Percentiles rank a stretch among this genome's conserved stretches.
These are phyloP conservation scores for Cryptococcus sp. DNA, from an alignment of 1,284 basidiomycete genomes.

Conservation along the genomic window DNA sequence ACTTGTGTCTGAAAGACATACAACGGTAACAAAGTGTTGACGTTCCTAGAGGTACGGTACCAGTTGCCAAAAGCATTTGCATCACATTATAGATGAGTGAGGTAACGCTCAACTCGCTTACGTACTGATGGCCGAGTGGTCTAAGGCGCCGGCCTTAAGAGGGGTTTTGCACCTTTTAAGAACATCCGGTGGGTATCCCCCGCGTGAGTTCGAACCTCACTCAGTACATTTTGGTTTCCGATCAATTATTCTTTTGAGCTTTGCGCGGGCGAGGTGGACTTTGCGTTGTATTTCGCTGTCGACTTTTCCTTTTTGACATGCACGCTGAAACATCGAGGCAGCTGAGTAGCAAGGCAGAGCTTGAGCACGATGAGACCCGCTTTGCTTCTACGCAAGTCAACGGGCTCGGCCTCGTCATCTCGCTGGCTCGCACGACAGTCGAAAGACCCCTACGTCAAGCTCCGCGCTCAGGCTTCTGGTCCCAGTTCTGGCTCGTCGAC, in stretches of 20 bases:
- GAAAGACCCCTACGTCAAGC: constrained; percentile 49
- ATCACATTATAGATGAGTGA: neutral
- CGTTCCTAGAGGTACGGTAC: too few relatives aligned
- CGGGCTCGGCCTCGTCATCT: constrained; percentile 37
- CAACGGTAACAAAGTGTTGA: too few relatives aligned
- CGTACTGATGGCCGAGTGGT: constrained; percentile 29
- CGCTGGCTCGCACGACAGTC: constrained; percentile 52
- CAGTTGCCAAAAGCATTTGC: neutral
- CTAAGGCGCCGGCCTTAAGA: constrained; percentile 30
- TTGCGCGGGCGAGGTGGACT: neutral
- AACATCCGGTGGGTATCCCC: constrained; percentile 17
- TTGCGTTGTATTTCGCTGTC: too few relatives aligned
- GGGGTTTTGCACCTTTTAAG: constrained; percentile 8
- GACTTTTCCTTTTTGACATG: too few relatives aligned
- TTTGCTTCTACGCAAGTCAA: constrained; percentile 22
- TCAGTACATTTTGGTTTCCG: constrained; percentile 5
- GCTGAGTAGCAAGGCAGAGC: too few relatives aligned
- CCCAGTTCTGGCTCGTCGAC: constrained; percentile 19
- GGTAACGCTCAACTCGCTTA: neutral
- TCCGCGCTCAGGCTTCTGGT: constrained; percentile 9
- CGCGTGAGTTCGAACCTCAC: constrained; percentile 34
- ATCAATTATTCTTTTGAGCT: constrained; percentile 1
- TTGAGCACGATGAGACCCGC: constrained; percentile 20
- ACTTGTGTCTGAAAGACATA: too few relatives aligned
- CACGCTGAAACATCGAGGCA: too few relatives aligned